Percentiles rank a stretch among this genome's conserved stretches.
These are phyloP conservation scores for Fragaria vesca DNA, from an alignment of 306 rosid genomes.

Conservation along the genomic window DNA sequence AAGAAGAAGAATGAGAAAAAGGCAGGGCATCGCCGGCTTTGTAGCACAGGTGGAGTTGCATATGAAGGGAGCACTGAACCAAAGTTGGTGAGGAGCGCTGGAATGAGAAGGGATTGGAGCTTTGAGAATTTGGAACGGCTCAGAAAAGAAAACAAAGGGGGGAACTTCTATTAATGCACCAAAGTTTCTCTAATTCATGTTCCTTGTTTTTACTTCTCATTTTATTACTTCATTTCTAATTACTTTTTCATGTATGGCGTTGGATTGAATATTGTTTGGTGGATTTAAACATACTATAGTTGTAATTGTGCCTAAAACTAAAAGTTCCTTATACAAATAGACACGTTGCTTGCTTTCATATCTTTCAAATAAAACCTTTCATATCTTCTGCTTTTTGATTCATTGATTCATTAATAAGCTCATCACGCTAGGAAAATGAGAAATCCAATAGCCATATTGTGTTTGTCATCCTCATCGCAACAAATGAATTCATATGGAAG, in stretches of 20 bases:
- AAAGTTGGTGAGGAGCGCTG: conserved; percentile 59
- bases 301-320: background rate
- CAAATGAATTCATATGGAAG: background rate
- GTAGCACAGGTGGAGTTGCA: conserved; percentile 24
- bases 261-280: background rate
- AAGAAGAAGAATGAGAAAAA: background rate
- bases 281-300: conserved; percentile 1
- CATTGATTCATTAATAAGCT: background rate
- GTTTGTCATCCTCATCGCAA: background rate
- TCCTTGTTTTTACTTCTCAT: background rate
- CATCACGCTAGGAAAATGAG: background rate
- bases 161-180: background rate
- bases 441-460: background rate
- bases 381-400: background rate
- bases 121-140: conserved; percentile 48
- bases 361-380: background rate
- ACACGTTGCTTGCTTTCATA: background rate
- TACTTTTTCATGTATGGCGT: background rate
- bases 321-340: background rate
- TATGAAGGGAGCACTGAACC: conserved; percentile 40
- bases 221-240: background rate
- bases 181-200: too few relatives aligned
- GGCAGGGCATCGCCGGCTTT: conserved; percentile 41
- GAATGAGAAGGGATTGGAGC: conserved; percentile 95
- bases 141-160: conserved; percentile 29